phyloP scores from a whole-genome alignment of 108 stramenopile genomes.

The Cyclotella sp. region DNA sequence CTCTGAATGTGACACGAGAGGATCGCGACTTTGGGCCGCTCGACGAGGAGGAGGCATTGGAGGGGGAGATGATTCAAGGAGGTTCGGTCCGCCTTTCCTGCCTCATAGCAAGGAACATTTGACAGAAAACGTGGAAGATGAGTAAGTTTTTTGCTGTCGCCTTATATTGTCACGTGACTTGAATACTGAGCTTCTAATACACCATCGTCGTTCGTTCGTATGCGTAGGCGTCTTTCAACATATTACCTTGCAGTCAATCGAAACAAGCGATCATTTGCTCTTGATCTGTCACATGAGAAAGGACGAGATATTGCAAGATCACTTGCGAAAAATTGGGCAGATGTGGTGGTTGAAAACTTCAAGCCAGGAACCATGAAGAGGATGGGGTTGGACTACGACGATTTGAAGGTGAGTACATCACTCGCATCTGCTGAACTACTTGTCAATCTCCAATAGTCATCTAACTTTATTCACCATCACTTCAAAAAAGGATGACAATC shows the following conservation, averaged over 20 bases:
- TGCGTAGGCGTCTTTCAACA: slow-evolving; percentile 25
- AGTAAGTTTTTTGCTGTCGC: background rate
- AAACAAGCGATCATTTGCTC: slow-evolving; percentile 51
- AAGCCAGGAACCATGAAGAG: slow-evolving; percentile 39
- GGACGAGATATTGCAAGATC: slow-evolving; percentile 36
- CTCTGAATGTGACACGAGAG: slow-evolving; percentile 8
- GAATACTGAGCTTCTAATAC: background rate
- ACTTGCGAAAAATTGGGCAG: slow-evolving; percentile 51
- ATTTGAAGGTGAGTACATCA: slow-evolving; percentile 7
- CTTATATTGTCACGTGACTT: background rate
- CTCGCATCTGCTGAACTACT: background rate
- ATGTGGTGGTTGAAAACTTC: slow-evolving; percentile 60
- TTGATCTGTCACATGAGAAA: slow-evolving; percentile 40
- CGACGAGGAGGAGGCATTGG: slow-evolving; percentile 26
- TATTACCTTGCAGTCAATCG: slow-evolving; percentile 59
- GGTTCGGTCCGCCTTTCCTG: slow-evolving; percentile 58
- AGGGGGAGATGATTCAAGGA: slow-evolving; percentile 55
- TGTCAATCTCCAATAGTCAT: too few relatives aligned
- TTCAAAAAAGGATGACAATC: slow-evolving; percentile 24
- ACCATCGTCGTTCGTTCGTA: background rate
- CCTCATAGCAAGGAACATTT: slow-evolving; percentile 14
- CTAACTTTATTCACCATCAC: background rate
- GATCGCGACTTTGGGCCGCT: slow-evolving; percentile 18
- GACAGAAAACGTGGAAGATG: slow-evolving; percentile 26
- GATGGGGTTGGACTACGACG: slow-evolving; percentile 52